Evolutionary conservation across 73 alveolate genomes (phyloP).

Genomic region (Paraurostyla sp.): DNA sequence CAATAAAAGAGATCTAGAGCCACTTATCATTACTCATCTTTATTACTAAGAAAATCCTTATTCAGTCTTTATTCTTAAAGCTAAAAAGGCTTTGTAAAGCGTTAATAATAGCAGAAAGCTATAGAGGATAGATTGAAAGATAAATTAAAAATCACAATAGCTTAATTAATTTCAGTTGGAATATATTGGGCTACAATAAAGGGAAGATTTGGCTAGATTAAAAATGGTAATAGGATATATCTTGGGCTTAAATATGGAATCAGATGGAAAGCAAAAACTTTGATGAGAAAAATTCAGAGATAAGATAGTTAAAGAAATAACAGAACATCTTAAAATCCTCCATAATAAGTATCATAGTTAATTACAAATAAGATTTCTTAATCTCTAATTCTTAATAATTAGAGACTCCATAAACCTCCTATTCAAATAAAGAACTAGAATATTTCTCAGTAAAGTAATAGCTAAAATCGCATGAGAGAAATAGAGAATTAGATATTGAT

Average conservation of each 20-base stretch:
- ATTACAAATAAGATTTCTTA: neutral
- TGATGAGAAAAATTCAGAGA: neutral
- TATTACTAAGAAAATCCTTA: neutral
- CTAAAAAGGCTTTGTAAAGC: neutral
- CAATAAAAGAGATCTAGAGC: no score
- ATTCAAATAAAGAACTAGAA: neutral
- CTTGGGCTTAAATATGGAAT: slow-evolving; percentile 24
- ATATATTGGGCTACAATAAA: slow-evolving; percentile 44
- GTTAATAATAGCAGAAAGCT: neutral
- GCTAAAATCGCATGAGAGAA: neutral
- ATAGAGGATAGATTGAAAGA: neutral
- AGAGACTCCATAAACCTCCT: neutral
- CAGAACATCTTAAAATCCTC: neutral
- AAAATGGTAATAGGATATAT: neutral
- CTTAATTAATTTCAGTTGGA: neutral
- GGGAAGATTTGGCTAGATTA: neutral
- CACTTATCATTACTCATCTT: no score
- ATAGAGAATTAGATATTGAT: neutral
- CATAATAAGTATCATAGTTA: neutral
- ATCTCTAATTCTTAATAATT: no score
- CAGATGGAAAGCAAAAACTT: slow-evolving; percentile 38
- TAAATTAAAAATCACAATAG: neutral
- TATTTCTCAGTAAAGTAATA: no score
- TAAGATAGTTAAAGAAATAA: neutral
- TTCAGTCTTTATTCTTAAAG: neutral